phyloP scores from a whole-genome alignment of 1,139 yeast genomes.

The Kurtzmaniella quercitrusa region DNA sequence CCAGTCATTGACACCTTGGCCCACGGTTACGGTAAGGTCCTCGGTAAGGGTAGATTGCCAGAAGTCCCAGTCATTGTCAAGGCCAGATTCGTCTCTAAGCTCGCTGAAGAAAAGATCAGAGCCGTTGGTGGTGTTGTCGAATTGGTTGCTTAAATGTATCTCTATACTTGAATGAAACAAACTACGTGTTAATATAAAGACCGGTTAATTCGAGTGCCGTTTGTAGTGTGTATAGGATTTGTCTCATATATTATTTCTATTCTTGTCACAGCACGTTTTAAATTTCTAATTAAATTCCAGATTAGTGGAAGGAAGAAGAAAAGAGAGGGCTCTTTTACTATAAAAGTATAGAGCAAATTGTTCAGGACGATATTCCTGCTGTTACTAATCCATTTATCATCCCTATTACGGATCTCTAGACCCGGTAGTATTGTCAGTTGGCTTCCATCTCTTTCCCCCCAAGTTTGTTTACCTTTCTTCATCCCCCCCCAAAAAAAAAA shows the following conservation, averaged over 20 bases:
- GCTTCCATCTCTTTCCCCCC: too few relatives aligned
- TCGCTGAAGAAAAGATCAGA: constrained; percentile 99
- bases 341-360: too few relatives aligned
- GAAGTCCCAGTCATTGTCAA: constrained; percentile 97
- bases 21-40: constrained; percentile 99
- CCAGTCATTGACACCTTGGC: constrained; percentile 99
- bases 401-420: too few relatives aligned
- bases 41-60: constrained; percentile 99
- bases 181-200: constrained; percentile 3
- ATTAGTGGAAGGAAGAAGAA: too few relatives aligned
- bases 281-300: background rate
- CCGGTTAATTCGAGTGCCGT: constrained; percentile 2
- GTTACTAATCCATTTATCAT: too few relatives aligned
- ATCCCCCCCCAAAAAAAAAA: background rate
- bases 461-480: background rate
- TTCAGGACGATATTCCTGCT: too few relatives aligned
- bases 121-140: constrained; percentile 99
- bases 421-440: too few relatives aligned
- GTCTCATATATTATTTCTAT: background rate
- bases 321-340: too few relatives aligned
- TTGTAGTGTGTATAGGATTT: background rate
- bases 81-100: constrained; percentile 98
- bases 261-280: background rate
- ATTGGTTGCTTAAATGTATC: constrained; percentile 77
- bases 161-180: constrained; percentile 10